Percentiles rank a stretch among this genome's conserved stretches.
These are phyloP conservation scores for Peronospora belbahrii DNA, from an alignment of 352 stramenopile genomes.

Conservation along the genomic window DNA sequence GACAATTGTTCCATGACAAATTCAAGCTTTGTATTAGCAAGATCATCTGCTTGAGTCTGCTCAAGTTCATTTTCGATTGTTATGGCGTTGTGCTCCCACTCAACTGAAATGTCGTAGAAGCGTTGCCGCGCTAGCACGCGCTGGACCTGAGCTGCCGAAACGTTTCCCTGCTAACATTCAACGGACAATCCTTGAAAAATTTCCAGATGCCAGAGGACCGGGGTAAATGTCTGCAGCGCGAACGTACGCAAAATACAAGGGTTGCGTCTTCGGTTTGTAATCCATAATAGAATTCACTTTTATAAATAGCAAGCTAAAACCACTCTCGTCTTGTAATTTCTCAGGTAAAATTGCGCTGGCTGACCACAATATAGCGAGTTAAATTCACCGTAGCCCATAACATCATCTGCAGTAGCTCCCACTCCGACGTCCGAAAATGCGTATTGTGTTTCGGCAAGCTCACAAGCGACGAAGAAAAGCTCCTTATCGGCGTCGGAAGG, in stretches of 20 bases:
- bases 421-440: conserved; percentile 42
- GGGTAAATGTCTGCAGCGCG: conserved; percentile 26
- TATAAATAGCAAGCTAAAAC: conserved; percentile 28
- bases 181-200: conserved; percentile 30
- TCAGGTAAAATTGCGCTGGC: conserved; percentile 36
- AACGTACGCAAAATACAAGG: conserved; percentile 27
- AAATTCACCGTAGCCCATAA: conserved; percentile 15
- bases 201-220: conserved; percentile 26
- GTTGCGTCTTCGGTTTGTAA: conserved; percentile 23
- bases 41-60: conserved; percentile 10
- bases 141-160: conserved; percentile 26
- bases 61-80: conserved; percentile 18
- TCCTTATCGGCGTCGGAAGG: conserved; percentile 49
- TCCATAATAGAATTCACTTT: conserved; percentile 42
- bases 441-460: conserved; percentile 47
- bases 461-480: conserved; percentile 46
- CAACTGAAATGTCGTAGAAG: conserved; percentile 10
- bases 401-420: conserved; percentile 30
- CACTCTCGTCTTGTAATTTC: conserved; percentile 5
- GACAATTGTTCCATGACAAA: conserved; percentile 15
- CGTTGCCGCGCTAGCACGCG: neutral
- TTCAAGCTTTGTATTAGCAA: conserved; percentile 12
- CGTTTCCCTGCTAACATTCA: conserved; percentile 24
- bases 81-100: conserved; percentile 17
- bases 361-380: conserved; percentile 39